Conservation (phyloP, 2,329 filamentous ascomycete genomes). For the Hymenoscyphus scutula region DNA sequence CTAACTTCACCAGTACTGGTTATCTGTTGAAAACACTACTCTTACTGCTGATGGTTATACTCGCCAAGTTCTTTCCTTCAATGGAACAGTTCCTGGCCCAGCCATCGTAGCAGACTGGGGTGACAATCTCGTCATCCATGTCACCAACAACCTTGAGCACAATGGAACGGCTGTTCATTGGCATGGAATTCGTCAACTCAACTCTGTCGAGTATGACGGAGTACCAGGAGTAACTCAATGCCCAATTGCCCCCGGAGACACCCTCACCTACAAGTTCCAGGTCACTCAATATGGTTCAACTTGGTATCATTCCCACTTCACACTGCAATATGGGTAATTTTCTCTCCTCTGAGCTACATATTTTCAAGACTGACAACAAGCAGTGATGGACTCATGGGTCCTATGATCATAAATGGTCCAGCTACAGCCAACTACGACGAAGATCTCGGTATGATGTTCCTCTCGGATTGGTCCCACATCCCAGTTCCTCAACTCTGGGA, state of each 20-base stretch:
- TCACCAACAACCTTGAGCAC: conserved; percentile 37
- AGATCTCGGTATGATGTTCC: conserved; percentile 33
- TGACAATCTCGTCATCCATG: conserved; percentile 34
- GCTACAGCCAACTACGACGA: conserved; percentile 56
- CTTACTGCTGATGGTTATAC: conserved; percentile 41
- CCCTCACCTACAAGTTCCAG: conserved; percentile 41
- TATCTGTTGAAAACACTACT: conserved; percentile 28
- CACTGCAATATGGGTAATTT: conserved; percentile 30
- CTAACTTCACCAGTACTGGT: conserved; percentile 28
- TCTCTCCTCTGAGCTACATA: background rate
- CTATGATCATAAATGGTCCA: conserved; percentile 60
- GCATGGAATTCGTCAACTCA: conserved; percentile 48
- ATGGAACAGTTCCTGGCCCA: conserved; percentile 39
- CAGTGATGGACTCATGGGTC: conserved; percentile 48
- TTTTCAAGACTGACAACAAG: conserved; percentile 17
- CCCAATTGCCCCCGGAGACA: conserved; percentile 59
- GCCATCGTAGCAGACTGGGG: conserved; percentile 42
- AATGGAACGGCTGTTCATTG: conserved; percentile 52
- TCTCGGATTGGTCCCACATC: conserved; percentile 35
- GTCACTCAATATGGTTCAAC: conserved; percentile 34
- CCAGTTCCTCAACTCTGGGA: conserved; percentile 30
- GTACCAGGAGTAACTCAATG: conserved; percentile 58
- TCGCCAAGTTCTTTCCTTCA: conserved; percentile 53
- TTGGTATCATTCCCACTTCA: conserved; percentile 36
- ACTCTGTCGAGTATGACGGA: conserved; percentile 38